These are phyloP conservation scores for Rhodotorula mucilaginosa DNA, from an alignment of 1,284 basidiomycete species.

Conservation along the genomic window DNA sequence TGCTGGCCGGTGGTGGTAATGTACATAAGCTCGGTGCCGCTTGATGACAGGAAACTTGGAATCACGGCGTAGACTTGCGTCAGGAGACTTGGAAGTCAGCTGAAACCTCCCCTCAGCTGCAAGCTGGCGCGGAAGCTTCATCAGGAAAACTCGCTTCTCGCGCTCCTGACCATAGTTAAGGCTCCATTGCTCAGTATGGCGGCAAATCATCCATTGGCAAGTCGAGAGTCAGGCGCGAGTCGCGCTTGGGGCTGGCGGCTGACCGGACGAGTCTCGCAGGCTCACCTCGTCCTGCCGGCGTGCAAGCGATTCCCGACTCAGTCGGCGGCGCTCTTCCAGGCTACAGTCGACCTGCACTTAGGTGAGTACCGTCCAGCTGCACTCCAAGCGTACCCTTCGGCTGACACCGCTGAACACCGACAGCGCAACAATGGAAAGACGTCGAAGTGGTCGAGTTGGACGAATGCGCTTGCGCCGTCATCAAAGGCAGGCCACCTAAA, in stretches of 20 bases:
- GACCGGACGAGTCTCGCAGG: not conserved
- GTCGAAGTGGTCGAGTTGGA: constrained; percentile 31
- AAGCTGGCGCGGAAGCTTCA: too few species aligned
- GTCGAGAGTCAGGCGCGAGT: not conserved
- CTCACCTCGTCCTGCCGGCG: constrained; percentile 19
- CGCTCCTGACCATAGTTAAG: not conserved
- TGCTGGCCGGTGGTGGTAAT: too few species aligned
- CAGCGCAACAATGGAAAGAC: constrained; percentile 41
- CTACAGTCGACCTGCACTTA: constrained; percentile 47
- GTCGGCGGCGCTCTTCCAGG: constrained; percentile 46
- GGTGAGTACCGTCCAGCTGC: constrained; percentile 4
- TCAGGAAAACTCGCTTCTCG: too few species aligned
- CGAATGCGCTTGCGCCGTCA: constrained; percentile 17
- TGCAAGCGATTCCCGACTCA: constrained; percentile 44
- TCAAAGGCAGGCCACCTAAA: constrained; percentile 14
- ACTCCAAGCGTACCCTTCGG: not conserved
- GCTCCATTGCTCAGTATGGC: not conserved
- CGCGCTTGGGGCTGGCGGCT: not conserved
- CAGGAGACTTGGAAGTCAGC: too few species aligned
- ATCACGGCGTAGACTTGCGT: too few species aligned
- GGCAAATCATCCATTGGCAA: not conserved
- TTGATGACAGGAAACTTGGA: too few species aligned
- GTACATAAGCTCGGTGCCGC: too few species aligned
- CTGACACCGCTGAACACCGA: not conserved
- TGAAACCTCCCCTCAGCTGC: too few species aligned